Evolutionary conservation across 176 grass and related monocot species (phyloP), one percentile per base, ranked within the genome.

Genomic region (Oryza nivara): DNA sequence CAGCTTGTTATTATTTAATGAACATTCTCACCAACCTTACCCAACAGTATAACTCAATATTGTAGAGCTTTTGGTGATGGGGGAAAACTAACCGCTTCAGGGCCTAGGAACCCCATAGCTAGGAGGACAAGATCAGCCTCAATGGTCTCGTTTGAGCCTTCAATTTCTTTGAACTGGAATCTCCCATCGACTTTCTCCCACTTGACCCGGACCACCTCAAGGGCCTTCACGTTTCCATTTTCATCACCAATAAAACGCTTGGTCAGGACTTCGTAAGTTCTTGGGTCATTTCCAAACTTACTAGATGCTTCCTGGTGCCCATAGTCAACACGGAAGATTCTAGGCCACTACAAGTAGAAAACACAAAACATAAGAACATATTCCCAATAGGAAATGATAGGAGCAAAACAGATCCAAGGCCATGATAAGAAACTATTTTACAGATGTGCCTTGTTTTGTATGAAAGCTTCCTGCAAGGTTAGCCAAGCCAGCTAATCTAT

Each of bases 61-160:
- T 70, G 79, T 70, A 78, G 36, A 78, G 36, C 4, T 36, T 34
- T 70, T 38, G 6, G 36, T 43, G 73, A 16, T 38, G 11, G 44
- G 44, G 71, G 56, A 35, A 71, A 86, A 90, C 87, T 84, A 72
- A 96, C 93, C 48, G 82, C 83, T 84, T 99, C 97, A 38, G 97
- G 97, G 38, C 97, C 97, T 23, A 96, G 82, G 76, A 99, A 99
- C 30, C 97, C 97, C 97, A 99, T 92, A 67, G 97, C 97, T 81
- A 99, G 91, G 26, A 99, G 89, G 54, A 96, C 91, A n/a, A 99
- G 88, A 81, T 99, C 97, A 52, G 97, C 97, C 84, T 96, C 93
- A 19, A 99, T 96, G n/a, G 81, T 96, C 76, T 99, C 88, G 78
- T 87, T 17, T 26, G 97, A 91, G 13, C 92, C 97, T 86, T 96